These are phyloP conservation scores for Termitomyces sp. DNA, from an alignment of 768 basidiomycete species.

Conservation along the genomic window DNA sequence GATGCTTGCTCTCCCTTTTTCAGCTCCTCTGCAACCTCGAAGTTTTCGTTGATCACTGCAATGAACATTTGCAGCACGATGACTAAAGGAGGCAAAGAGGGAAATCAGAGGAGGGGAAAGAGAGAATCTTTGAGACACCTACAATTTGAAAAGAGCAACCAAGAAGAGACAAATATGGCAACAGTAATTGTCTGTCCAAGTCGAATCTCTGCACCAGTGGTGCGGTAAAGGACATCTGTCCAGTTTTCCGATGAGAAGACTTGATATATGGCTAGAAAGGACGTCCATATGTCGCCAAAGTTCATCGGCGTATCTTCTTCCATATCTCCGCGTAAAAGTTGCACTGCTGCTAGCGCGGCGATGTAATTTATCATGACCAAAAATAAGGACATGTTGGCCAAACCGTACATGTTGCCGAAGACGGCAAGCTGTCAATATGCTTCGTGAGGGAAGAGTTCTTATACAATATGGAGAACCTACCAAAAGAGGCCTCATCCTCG, in stretches of 20 bases:
- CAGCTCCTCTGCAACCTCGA: slow-evolving; percentile 84
- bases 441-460: neutral
- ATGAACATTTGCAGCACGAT: slow-evolving; percentile 95
- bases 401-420: slow-evolving; percentile 87
- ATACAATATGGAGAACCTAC: slow-evolving; percentile 29
- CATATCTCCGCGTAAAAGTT: slow-evolving; percentile 84
- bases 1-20: slow-evolving; percentile 80
- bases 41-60: slow-evolving; percentile 96
- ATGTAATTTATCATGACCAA: slow-evolving; percentile 84
- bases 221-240: slow-evolving; percentile 67
- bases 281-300: slow-evolving; percentile 78
- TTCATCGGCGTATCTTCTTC: slow-evolving; percentile 47
- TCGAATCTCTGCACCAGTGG: slow-evolving; percentile 52
- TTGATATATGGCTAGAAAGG: slow-evolving; percentile 84
- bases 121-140: slow-evolving; percentile 24
- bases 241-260: slow-evolving; percentile 94
- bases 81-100: slow-evolving; percentile 37
- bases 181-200: slow-evolving; percentile 68
- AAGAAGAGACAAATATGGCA: slow-evolving; percentile 67
- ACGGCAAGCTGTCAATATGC: slow-evolving; percentile 57
- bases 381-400: slow-evolving; percentile 90
- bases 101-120: neutral
- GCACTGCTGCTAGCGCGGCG: slow-evolving; percentile 75
- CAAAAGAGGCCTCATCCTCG: slow-evolving; percentile 83
- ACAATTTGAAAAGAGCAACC: slow-evolving; percentile 95